Percentiles rank a stretch among this genome's conserved stretches.
phyloP scores from a whole-genome alignment of 2,329 filamentous ascomycete genomes.

The Didymella pomorum region DNA sequence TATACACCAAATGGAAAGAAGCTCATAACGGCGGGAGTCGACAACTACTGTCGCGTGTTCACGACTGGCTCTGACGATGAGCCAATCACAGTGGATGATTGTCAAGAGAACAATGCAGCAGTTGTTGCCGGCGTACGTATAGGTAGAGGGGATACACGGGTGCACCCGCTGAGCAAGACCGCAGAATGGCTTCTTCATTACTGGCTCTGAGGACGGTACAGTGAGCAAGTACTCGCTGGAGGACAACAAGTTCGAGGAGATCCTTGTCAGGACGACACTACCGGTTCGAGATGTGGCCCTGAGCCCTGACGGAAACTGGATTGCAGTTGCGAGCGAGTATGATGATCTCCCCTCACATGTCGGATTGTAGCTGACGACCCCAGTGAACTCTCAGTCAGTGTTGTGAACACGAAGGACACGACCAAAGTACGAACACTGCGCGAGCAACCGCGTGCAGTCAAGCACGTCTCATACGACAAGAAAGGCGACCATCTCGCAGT shows the following conservation, averaged over 20 bases:
- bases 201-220: constrained; percentile 93
- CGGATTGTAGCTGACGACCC: constrained; percentile 30
- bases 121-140: constrained; percentile 71
- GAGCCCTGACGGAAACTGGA: constrained; percentile 83
- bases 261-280: constrained; percentile 83
- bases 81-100: constrained; percentile 90
- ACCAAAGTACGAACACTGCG: constrained; percentile 77
- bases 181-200: constrained; percentile 82
- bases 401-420: constrained; percentile 84
- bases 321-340: constrained; percentile 92
- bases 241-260: constrained; percentile 76
- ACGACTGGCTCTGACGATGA: constrained; percentile 91
- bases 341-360: constrained; percentile 35
- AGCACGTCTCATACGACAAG: constrained; percentile 88
- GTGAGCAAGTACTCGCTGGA: constrained; percentile 90
- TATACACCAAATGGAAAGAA: constrained; percentile 90
- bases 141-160: neutral
- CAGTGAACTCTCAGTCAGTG: constrained; percentile 84
- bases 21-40: constrained; percentile 89
- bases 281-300: constrained; percentile 87
- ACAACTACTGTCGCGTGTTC: constrained; percentile 93
- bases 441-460: constrained; percentile 86
- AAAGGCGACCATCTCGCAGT: constrained; percentile 78
- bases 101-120: constrained; percentile 82
- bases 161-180: constrained; percentile 26